Base-by-base conservation (phyloP, 805 yeast genomes). In the Spathaspora gorwiae region DNA sequence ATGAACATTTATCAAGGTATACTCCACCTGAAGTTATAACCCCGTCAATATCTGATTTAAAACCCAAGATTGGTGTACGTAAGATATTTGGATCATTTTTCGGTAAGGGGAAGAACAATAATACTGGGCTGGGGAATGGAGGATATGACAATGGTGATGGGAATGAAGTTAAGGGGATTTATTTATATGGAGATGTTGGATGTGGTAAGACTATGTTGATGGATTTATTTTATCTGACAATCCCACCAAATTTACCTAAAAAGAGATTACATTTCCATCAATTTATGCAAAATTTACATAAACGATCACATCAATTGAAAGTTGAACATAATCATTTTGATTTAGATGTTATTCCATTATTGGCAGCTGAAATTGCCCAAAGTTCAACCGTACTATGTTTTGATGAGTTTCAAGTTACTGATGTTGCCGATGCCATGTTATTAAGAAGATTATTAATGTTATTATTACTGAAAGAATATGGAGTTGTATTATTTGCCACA, bases 161-260 rank as follows among this genome's bases (percentile, higher is more conserved):
- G 10, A 64, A 64, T 14, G 55, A 55, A 2, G 72, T 83, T 11
- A 96, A 77, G 52, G 99, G 99, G 5, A 84, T 94, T 7, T 94
- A 94, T 58, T 72, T 94, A 29, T 94, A 87, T 64, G 99, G 99
- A 19, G 98, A 94, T 63, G 99, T 94, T 37, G 99, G 99, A 1
- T 90, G 98, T 65, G 99, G 99, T 4, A 92, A 94, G 61, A 94
- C 99, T 7, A 92, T 94, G 97, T 72, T 94, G 48, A 92, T 94
- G 98, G 98, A 94, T 64, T 72, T 94, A 53, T 94, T 94, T 57
- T 94, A 90, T 65, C 72, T 79, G 15, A 88, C 96, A 0, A 77
- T 92, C 13, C 97, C 98, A 0, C 42, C 65, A 0, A 87, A 85
- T 59, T 70, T 94, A 47, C 77, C 92, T 10, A 89, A 90, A 57